phyloP scores from a whole-genome alignment of 495 filamentous ascomycete species.

The Penicillium goetzii region DNA sequence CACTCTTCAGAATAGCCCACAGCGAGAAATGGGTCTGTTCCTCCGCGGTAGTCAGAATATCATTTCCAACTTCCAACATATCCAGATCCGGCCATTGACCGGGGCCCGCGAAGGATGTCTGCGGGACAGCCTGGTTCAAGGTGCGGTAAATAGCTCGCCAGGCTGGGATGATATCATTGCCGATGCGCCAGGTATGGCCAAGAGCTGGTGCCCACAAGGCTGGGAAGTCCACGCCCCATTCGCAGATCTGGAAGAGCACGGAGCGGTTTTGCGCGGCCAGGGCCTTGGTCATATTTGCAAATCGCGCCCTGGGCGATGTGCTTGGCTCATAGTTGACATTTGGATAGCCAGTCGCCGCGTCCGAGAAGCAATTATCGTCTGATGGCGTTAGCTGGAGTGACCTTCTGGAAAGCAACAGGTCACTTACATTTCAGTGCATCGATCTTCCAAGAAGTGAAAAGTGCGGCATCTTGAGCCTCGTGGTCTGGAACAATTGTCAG shows the following conservation, averaged over 20 bases:
- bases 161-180: slow-evolving; percentile 57
- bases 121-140: slow-evolving; percentile 52
- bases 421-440: slow-evolving; percentile 49
- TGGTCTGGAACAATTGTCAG: slow-evolving; percentile 37
- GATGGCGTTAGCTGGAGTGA: neutral
- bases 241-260: slow-evolving; percentile 55
- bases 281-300: slow-evolving; percentile 40
- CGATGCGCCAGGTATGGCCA: slow-evolving; percentile 56
- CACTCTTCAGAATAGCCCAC: slow-evolving; percentile 62
- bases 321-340: slow-evolving; percentile 46
- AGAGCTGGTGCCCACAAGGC: slow-evolving; percentile 52
- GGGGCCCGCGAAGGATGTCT: slow-evolving; percentile 36
- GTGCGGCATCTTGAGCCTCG: slow-evolving; percentile 49
- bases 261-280: slow-evolving; percentile 31
- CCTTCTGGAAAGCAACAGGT: neutral
- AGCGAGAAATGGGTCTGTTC: slow-evolving; percentile 59
- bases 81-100: slow-evolving; percentile 60
- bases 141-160: slow-evolving; percentile 57
- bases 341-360: slow-evolving; percentile 39
- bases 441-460: slow-evolving; percentile 48
- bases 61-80: slow-evolving; percentile 55
- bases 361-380: slow-evolving; percentile 58
- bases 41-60: slow-evolving; percentile 40
- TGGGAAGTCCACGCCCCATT: slow-evolving; percentile 57
- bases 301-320: slow-evolving; percentile 34